These are phyloP conservation scores for Haplosporangium sp. DNA, from an alignment of 371 early-diverging fungal species.

Conservation along the genomic window DNA sequence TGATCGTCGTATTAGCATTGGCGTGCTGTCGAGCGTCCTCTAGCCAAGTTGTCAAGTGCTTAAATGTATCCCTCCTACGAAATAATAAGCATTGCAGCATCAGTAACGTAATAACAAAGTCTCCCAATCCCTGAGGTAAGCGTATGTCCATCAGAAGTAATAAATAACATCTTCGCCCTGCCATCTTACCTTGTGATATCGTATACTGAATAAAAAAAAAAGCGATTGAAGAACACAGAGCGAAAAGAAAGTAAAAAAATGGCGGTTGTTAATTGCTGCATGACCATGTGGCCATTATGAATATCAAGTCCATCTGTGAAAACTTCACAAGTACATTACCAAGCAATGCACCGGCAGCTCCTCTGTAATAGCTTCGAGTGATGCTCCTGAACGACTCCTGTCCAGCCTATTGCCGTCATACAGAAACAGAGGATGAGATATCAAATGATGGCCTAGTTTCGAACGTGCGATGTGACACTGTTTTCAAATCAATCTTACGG, in stretches of 20 bases:
- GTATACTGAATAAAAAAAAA: slow-evolving; percentile 63
- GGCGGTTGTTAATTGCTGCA: slow-evolving; percentile 16
- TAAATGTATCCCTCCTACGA: slow-evolving; percentile 87
- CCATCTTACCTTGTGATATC: slow-evolving; percentile 77
- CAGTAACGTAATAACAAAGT: too few species aligned
- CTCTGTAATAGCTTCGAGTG: slow-evolving; percentile 97
- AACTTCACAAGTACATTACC: slow-evolving; percentile 48
- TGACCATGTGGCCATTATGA: background rate
- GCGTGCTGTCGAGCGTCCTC: slow-evolving; percentile 90
- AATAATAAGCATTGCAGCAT: too few species aligned
- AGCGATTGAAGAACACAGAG: slow-evolving; percentile 4
- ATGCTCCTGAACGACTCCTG: slow-evolving; percentile 97
- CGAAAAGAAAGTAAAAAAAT: slow-evolving; percentile 10
- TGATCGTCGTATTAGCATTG: slow-evolving; percentile 90
- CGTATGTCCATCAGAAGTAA: background rate
- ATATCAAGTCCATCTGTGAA: background rate
- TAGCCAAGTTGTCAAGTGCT: slow-evolving; percentile 92
- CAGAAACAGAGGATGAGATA: background rate
- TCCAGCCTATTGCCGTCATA: slow-evolving; percentile 72
- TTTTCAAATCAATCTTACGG: slow-evolving; percentile 66
- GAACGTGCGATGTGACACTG: background rate
- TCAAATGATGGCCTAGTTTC: background rate
- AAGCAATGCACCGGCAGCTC: slow-evolving; percentile 94
- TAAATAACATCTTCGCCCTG: background rate
- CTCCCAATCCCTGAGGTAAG: background rate